These are phyloP conservation scores for Hypholoma fasciculare DNA, from an alignment of 768 basidiomycete species.

Conservation along the genomic window DNA sequence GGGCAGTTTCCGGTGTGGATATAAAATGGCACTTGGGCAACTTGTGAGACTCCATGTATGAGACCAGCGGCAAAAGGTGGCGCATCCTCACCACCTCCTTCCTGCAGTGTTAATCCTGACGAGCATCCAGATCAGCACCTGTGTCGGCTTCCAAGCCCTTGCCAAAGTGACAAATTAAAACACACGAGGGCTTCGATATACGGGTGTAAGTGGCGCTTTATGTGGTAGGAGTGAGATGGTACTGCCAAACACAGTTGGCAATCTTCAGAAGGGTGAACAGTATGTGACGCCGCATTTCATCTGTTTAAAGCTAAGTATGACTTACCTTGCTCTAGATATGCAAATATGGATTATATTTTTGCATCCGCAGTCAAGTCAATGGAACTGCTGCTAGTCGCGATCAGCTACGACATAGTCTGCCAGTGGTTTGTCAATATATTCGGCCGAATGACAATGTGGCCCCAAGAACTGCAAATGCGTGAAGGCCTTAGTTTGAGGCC, in stretches of 20 bases:
- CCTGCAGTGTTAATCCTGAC: no score
- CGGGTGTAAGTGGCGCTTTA: slow-evolving; percentile 6
- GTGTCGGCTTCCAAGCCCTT: slow-evolving; percentile 14
- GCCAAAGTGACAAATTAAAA: slow-evolving; percentile 7
- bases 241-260: slow-evolving; percentile 17
- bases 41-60: no score
- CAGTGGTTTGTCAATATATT: slow-evolving; percentile 25
- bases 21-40: no score
- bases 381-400: neutral
- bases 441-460: slow-evolving; percentile 9
- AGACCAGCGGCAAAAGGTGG: no score
- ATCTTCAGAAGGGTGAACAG: slow-evolving; percentile 32
- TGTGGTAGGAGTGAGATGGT: slow-evolving; percentile 12
- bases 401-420: slow-evolving; percentile 33
- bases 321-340: slow-evolving; percentile 3
- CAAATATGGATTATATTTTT: no score
- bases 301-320: neutral
- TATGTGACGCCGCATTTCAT: slow-evolving; percentile 17
- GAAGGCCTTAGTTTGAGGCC: neutral
- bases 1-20: no score
- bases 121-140: slow-evolving; percentile 13
- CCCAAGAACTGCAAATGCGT: neutral
- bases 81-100: no score
- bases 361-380: slow-evolving; percentile 4
- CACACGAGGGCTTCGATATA: slow-evolving; percentile 12